These are phyloP conservation scores for Rhodotorula babjevae DNA, from an alignment of 768 basidiomycete genomes.

Conservation along the genomic window DNA sequence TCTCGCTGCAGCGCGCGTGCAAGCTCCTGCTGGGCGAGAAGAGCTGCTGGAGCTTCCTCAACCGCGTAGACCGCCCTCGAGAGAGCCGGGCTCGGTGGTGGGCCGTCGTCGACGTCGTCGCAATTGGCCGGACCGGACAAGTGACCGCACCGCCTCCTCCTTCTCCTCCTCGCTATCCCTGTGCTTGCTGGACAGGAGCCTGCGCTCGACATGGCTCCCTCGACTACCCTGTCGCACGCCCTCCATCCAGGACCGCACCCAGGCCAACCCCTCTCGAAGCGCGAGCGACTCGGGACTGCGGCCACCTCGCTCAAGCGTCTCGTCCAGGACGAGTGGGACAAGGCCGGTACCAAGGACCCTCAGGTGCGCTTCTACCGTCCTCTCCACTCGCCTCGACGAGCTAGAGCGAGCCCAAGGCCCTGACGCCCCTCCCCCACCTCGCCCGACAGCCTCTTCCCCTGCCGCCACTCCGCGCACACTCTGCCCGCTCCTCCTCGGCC, in stretches of 20 bases:
- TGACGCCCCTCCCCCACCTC: not conserved
- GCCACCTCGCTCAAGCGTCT: not conserved
- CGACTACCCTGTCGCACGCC: not conserved
- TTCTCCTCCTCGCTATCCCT: no score
- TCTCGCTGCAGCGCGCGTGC: no score
- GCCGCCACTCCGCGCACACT: not conserved
- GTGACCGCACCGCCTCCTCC: no score
- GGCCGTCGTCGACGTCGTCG: no score
- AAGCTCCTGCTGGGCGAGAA: no score
- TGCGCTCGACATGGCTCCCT: not conserved
- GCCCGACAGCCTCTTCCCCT: not conserved
- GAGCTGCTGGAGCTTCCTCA: no score
- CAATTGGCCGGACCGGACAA: no score
- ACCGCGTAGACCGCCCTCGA: no score
- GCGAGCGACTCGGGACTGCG: not conserved
- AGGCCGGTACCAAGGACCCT: not conserved
- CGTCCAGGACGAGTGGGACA: constrained; percentile 1
- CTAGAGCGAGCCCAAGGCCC: no score
- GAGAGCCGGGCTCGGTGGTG: no score
- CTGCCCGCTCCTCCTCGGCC: not conserved
- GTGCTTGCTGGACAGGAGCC: no score
- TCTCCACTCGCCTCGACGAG: no score
- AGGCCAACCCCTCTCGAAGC: not conserved
- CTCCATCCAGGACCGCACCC: not conserved
- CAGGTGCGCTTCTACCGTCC: not conserved